Evolutionary conservation across 2,329 filamentous ascomycete genomes (phyloP).

Genomic region (Aaosphaeria arxii): DNA sequence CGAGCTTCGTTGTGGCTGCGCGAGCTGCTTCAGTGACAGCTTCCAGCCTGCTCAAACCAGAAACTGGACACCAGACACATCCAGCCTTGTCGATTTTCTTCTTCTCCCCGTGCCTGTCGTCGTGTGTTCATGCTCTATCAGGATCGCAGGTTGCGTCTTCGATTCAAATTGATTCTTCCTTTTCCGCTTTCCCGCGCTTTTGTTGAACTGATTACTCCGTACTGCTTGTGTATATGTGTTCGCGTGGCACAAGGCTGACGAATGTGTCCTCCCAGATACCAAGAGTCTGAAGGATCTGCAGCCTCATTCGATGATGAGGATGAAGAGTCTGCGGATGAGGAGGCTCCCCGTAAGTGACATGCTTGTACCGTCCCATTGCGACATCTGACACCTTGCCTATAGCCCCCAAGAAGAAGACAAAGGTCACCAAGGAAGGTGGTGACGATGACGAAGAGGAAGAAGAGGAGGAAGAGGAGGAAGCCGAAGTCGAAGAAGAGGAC

Average conservation of each 20-base stretch:
- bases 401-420: conserved; percentile 37
- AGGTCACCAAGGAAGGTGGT: conserved; percentile 24
- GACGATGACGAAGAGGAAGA: conserved; percentile 27
- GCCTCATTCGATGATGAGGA: conserved; percentile 29
- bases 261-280: conserved; percentile 22
- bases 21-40: background rate
- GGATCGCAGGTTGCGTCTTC: background rate
- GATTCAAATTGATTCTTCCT: background rate
- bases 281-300: conserved; percentile 35
- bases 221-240: background rate
- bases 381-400: background rate
- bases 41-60: too few species aligned
- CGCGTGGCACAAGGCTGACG: conserved; percentile 15
- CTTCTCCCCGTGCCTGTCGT: too few species aligned
- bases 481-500: conserved; percentile 22
- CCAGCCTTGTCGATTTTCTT: too few species aligned
- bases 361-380: conserved; percentile 1
- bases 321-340: conserved; percentile 25
- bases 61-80: too few species aligned
- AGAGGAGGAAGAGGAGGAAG: conserved; percentile 19
- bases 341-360: conserved; percentile 32
- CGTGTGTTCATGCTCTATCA: background rate
- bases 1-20: conserved; percentile 15
- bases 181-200: background rate
- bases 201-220: background rate